Evolutionary conservation across 495 filamentous ascomycete species (phyloP), one percentile per base, ranked within the genome.

Genomic region (Astrothelium subdiscretum): DNA sequence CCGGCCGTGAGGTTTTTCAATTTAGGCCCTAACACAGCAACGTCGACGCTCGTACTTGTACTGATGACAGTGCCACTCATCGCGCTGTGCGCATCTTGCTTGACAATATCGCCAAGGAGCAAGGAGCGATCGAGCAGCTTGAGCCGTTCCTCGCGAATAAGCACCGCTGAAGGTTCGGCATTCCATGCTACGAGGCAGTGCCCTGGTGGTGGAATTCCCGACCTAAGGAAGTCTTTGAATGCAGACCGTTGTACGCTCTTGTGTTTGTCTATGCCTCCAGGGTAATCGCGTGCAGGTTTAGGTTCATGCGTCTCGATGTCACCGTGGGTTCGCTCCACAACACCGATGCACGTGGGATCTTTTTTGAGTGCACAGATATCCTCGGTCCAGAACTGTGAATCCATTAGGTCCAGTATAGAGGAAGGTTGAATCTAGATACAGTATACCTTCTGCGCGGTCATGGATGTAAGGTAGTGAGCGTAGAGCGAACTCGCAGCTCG

Each of bases 31-130:
- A 18, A 15, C 11, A 24, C 10, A 3, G 24, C 48, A 54, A 54
- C 15, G 24, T 54, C 48, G 20, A 54, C 48, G 20, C 20, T 62
- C 13, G 65, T 68, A 51, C 58, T 66, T 11, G 69, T 68, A 54
- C 71, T 70, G 24, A 75, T 71, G 44, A 77, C 72, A 20, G 72
- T 73, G 32, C 75, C 75, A 62, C 70, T 75, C 69, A 76, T 74
- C n/a, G 72, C 66, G 61, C 69, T 64, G 32, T 66, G 62, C 11
- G 64, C 58, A 40, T 69, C 57, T 40, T 64, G 63, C 69, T 75
- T 75, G 59, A 77, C 74, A 15, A 76, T 62, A 63, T 77, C 74
- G 20, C 75, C 74, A 22, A 76, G 64, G 31, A 72, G 60, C 40
- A 76, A 62, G 18, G 64, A 62, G 3, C 75, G 67, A 59, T 76